Conservation (phyloP, 257 asterid genomes). For the Avicennia marina region DNA sequence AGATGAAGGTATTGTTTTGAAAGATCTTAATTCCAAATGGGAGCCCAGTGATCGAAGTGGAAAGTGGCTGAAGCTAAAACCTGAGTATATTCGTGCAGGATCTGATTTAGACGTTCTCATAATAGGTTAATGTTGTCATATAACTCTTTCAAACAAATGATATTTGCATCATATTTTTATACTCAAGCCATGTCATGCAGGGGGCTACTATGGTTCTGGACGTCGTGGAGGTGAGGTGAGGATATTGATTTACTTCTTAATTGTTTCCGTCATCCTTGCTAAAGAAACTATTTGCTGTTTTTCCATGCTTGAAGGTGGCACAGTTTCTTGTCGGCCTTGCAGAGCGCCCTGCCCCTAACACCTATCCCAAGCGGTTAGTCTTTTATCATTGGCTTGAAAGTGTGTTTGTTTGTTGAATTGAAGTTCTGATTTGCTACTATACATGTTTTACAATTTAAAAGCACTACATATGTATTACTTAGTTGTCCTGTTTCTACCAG, state of each 20-base stretch:
- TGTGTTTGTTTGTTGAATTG: constrained; percentile 1
- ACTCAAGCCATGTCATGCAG: constrained; percentile 35
- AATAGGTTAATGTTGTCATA: constrained; percentile 51
- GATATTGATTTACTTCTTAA: constrained; percentile 20
- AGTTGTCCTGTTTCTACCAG: not conserved
- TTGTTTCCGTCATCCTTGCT: constrained; percentile 5
- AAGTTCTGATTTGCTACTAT: not conserved
- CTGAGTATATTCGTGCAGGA: constrained; percentile 89
- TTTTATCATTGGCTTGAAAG: constrained; percentile 12
- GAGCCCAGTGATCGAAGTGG: constrained; percentile 98
- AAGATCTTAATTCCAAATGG: constrained; percentile 95
- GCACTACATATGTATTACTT: not conserved
- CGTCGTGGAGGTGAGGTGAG: constrained; percentile 97
- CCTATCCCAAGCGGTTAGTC: constrained; percentile 74
- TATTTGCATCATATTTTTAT: constrained; percentile 14
- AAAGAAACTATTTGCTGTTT: constrained; percentile 5
- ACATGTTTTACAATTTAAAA: constrained; percentile 4
- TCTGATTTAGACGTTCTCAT: constrained; percentile 89
- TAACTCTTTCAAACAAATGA: constrained; percentile 11
- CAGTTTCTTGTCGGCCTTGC: constrained; percentile 94
- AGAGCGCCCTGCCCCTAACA: constrained; percentile 67
- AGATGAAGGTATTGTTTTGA: constrained; percentile 90
- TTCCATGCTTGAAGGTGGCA: constrained; percentile 56
- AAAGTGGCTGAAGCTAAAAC: constrained; percentile 96
- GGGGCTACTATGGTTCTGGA: constrained; percentile 99